Percentiles rank a stretch among this genome's conserved stretches.
Conservation (phyloP, 352 stramenopile genomes). For the Plasmopara halstedii region DNA sequence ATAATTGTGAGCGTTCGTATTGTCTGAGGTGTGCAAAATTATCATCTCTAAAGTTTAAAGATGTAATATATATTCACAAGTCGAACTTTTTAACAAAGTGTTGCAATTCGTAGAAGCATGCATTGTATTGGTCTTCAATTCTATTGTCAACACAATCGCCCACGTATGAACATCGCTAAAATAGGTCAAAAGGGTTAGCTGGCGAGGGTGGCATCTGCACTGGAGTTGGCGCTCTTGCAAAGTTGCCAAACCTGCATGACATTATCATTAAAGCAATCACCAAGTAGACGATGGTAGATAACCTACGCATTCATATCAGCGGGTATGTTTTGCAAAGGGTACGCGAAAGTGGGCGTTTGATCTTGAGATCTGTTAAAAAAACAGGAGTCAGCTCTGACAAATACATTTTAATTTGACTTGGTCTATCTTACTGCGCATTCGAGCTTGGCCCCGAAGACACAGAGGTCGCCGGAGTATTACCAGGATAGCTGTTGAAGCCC, state of each 20-base stretch:
- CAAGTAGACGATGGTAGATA: neutral
- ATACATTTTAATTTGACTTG: neutral
- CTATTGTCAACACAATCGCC: neutral
- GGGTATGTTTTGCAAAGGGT: slow-evolving; percentile 19
- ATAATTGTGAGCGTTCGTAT: too few species aligned
- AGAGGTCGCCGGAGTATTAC: slow-evolving; percentile 7
- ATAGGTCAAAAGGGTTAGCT: slow-evolving; percentile 81
- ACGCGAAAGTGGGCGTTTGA: slow-evolving; percentile 22
- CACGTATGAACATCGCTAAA: too few species aligned
- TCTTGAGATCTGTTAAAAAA: slow-evolving; percentile 9
- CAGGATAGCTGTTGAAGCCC: slow-evolving; percentile 16
- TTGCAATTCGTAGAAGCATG: too few species aligned
- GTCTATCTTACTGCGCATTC: slow-evolving; percentile 21
- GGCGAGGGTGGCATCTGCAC: slow-evolving; percentile 24
- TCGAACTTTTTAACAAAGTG: too few species aligned
- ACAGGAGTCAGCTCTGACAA: slow-evolving; percentile 2
- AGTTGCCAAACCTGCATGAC: slow-evolving; percentile 41
- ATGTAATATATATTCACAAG: too few species aligned
- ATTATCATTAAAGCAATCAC: neutral
- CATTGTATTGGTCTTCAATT: neutral
- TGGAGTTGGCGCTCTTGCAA: slow-evolving; percentile 31
- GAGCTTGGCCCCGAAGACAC: slow-evolving; percentile 32
- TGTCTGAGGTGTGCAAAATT: too few species aligned
- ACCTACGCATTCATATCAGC: slow-evolving; percentile 42
- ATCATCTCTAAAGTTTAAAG: too few species aligned